A percentile compares a stretch with the other conserved stretches of the same genome.
Conservation (phyloP, 306 rosid genomes). For the Hippophae tibetana region DNA sequence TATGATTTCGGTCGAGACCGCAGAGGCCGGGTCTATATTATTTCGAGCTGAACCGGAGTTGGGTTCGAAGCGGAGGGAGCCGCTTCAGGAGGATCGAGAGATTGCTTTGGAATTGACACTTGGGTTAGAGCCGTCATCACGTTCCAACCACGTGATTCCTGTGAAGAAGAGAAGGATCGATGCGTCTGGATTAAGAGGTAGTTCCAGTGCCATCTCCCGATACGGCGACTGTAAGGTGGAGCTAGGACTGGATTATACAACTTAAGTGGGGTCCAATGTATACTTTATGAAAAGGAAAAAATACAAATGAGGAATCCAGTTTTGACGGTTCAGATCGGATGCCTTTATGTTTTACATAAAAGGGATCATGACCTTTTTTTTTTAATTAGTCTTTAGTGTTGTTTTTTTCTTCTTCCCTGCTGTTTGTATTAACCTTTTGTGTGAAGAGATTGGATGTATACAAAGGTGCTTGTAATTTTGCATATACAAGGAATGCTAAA, state of each 20-base stretch:
- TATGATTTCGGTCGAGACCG: conserved; percentile 63
- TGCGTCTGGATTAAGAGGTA: not conserved
- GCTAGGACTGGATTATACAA: conserved; percentile 38
- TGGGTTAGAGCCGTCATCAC: conserved; percentile 52
- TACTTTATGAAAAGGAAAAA: too few relatives aligned
- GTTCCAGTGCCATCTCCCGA: not conserved
- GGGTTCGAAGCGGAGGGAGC: conserved; percentile 8
- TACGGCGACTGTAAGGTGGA: conserved; percentile 31
- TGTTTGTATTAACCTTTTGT: not conserved
- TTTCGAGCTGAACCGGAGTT: conserved; percentile 48
- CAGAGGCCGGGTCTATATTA: conserved; percentile 30
- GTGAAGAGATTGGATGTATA: conserved; percentile 15
- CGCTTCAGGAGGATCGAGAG: conserved; percentile 27
- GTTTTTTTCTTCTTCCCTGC: not conserved
- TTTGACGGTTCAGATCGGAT: conserved; percentile 43
- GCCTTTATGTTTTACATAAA: conserved; percentile 6
- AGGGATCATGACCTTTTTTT: conserved; percentile 34
- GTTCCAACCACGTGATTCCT: conserved; percentile 50
- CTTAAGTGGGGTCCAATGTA: conserved; percentile 15
- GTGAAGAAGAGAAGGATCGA: conserved; percentile 68
- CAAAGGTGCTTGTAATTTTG: conserved; percentile 19
- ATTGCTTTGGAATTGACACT: conserved; percentile 66
- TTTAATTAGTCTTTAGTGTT: not conserved
- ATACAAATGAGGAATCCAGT: conserved; percentile 17
- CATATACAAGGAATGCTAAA: conserved; percentile 22